Percentiles rank a stretch among this genome's conserved stretches.
Evolutionary conservation across 805 yeast species (phyloP).

Genomic region (Osmozyma mogii): DNA sequence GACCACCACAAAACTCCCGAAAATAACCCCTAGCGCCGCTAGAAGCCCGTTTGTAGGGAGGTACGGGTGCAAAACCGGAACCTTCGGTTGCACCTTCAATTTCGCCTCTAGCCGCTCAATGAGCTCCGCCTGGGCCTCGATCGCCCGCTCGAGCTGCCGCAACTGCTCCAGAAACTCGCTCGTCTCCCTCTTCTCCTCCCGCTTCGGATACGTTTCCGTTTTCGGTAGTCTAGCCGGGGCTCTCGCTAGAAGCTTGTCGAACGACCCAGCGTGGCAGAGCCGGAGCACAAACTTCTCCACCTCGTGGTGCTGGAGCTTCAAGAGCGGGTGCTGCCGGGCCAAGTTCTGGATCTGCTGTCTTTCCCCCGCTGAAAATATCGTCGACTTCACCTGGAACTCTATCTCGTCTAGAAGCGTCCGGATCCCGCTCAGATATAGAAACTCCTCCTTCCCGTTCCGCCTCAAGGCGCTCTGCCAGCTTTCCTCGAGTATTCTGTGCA

Average conservation of each 20-base stretch:
- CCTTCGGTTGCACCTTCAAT: not conserved
- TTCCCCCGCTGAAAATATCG: too few species aligned
- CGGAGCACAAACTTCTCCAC: constrained; percentile 9
- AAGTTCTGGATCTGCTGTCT: constrained; percentile 5
- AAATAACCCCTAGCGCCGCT: constrained; percentile 2
- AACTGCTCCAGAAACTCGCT: not conserved
- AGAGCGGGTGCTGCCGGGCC: constrained; percentile 5
- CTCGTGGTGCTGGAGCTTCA: constrained; percentile 8
- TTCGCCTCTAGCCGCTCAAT: constrained; percentile 1
- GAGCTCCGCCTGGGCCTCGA: not conserved
- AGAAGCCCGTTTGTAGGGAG: constrained; percentile 1
- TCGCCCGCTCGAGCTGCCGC: not conserved
- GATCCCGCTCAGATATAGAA: too few species aligned
- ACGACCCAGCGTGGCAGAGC: constrained; percentile 6
- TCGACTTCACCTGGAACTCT: too few species aligned
- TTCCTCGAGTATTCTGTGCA: too few species aligned
- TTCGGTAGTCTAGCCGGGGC: not conserved
- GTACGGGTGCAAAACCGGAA: not conserved
- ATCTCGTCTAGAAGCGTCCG: too few species aligned
- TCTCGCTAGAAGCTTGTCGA: constrained; percentile 4
- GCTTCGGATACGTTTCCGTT: not conserved
- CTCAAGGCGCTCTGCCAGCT: too few species aligned
- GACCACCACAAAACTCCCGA: constrained; percentile 3
- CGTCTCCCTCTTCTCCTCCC: not conserved
- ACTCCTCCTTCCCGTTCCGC: too few species aligned